Conservation (phyloP, 768 basidiomycete genomes). For the Leucosporidium scottii region DNA sequence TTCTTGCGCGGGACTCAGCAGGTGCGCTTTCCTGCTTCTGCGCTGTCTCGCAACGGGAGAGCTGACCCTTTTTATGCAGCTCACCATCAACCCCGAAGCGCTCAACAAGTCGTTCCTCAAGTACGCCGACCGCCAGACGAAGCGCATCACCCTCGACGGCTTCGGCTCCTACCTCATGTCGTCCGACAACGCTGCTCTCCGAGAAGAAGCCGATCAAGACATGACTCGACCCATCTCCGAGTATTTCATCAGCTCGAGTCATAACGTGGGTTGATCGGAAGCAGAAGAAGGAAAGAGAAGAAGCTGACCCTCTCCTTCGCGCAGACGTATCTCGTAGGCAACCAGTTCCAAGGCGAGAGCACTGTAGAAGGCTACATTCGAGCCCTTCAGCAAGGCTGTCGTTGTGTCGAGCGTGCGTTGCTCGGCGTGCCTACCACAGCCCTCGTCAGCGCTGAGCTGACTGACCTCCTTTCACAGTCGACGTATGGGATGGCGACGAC, state of each 20-base stretch:
- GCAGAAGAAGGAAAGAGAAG: neutral
- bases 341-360: constrained; percentile 67
- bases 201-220: constrained; percentile 60
- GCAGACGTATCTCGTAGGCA: constrained; percentile 71
- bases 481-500: constrained; percentile 78
- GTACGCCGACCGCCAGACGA: constrained; percentile 33
- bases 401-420: constrained; percentile 81
- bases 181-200: constrained; percentile 60
- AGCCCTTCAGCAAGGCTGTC: constrained; percentile 76
- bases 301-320: neutral
- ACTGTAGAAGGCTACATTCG: constrained; percentile 90
- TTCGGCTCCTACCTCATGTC: constrained; percentile 78
- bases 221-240: constrained; percentile 84
- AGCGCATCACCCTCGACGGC: constrained; percentile 52
- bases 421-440: neutral
- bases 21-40: constrained; percentile 39
- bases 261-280: constrained; percentile 50
- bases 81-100: constrained; percentile 34
- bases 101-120: constrained; percentile 20
- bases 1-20: constrained; percentile 55
- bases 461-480: constrained; percentile 53
- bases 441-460: neutral
- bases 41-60: neutral
- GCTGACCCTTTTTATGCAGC: constrained; percentile 41
- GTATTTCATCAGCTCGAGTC: constrained; percentile 81